Conservation (phyloP, 306 rosid genomes). For the Begonia fuchsioides region DNA sequence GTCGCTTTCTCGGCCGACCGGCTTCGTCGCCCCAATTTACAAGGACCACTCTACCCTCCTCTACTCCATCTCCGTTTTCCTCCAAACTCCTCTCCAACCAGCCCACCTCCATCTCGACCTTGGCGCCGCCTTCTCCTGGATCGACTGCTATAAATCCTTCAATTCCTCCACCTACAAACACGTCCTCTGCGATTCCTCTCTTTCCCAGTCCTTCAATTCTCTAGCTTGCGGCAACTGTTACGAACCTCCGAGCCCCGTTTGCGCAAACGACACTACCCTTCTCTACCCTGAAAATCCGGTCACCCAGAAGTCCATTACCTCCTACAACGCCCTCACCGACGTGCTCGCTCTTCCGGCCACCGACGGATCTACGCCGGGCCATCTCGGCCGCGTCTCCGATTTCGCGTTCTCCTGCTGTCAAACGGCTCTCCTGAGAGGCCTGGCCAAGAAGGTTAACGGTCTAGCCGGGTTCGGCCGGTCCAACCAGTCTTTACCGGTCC, state of each 20-base stretch:
- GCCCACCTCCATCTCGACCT: constrained; percentile 24
- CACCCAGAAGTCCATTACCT: constrained; percentile 9
- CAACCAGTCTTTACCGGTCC: constrained; percentile 25
- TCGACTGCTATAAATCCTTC: constrained; percentile 21
- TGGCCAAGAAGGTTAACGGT: constrained; percentile 13
- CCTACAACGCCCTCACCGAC: constrained; percentile 16
- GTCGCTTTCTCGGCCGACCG: constrained; percentile 7
- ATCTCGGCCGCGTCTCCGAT: constrained; percentile 9
- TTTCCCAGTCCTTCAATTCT: constrained; percentile 12
- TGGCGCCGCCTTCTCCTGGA: constrained; percentile 30
- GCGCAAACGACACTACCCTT: constrained; percentile 11
- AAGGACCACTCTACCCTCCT: constrained; percentile 20
- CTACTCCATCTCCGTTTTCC: constrained; percentile 20
- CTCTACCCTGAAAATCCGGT: constrained; percentile 33
- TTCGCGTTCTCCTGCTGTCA: constrained; percentile 20
- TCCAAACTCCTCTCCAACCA: constrained; percentile 23
- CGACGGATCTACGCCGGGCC: constrained; percentile 9
- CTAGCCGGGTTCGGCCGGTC: constrained; percentile 26
- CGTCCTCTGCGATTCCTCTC: constrained; percentile 20
- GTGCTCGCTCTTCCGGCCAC: constrained; percentile 21
- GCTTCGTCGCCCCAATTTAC: constrained; percentile 16
- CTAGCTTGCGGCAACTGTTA: constrained; percentile 8
- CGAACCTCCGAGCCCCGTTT: background rate
- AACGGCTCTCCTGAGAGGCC: constrained; percentile 20
- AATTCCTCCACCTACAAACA: constrained; percentile 14